Conservation (phyloP, 2,329 filamentous ascomycete species). For the Reticulascus tulasneorum region DNA sequence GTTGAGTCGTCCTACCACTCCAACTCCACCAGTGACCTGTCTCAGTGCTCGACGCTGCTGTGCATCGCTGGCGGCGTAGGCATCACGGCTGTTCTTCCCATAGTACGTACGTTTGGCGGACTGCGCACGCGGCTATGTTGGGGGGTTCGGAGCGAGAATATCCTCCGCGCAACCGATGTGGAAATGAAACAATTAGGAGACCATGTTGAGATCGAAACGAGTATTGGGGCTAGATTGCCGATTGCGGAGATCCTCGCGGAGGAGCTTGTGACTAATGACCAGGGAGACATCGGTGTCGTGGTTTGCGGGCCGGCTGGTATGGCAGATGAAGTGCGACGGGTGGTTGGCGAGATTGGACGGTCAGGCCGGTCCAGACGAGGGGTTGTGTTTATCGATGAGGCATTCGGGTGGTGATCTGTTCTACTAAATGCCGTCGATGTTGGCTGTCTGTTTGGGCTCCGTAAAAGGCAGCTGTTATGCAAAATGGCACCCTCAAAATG, state of each 20-base stretch:
- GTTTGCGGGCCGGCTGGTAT: conserved; percentile 25
- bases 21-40: conserved; percentile 16
- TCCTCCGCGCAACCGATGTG: conserved; percentile 13
- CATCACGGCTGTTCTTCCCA: conserved; percentile 25
- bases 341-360: conserved; percentile 17
- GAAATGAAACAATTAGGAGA: conserved; percentile 13
- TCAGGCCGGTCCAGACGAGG: conserved; percentile 14
- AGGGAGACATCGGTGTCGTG: conserved; percentile 19
- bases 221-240: conserved; percentile 18
- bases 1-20: conserved; percentile 25
- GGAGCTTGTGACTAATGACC: conserved; percentile 14
- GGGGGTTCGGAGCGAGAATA: conserved; percentile 17
- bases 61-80: conserved; percentile 29
- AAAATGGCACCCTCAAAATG: too few species aligned
- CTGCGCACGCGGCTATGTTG: conserved; percentile 19
- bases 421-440: neutral
- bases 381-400: conserved; percentile 21
- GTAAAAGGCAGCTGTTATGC: too few species aligned
- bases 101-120: conserved; percentile 13
- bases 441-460: neutral
- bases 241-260: conserved; percentile 17
- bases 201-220: conserved; percentile 17
- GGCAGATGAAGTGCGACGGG: conserved; percentile 22
- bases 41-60: conserved; percentile 20
- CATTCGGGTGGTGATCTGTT: conserved; percentile 20